Evolutionary conservation across 2,329 filamentous ascomycete species (phyloP), one percentile per base, ranked within the genome.

Genomic region (Penicillium sp.): DNA sequence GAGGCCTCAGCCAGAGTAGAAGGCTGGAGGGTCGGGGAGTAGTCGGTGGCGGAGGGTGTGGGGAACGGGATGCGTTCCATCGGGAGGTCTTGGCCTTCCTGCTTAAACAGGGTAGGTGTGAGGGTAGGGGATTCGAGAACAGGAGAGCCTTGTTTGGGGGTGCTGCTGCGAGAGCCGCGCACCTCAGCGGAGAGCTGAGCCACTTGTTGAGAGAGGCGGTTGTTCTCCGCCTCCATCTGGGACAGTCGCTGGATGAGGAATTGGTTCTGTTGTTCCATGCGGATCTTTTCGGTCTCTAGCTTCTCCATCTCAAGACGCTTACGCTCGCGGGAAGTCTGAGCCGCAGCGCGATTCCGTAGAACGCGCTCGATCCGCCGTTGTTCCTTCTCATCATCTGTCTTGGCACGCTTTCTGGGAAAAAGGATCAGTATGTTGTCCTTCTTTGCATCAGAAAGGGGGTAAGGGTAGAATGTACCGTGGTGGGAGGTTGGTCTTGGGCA

Each of bases 371-470:
- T 95, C 57, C 94, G 89, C 42, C 94, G 88, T 75, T 99, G 94
- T 76, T 97, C 94, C 78, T 99, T 99, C 76, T 99, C 94, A 68
- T 96, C 94, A 66, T 95, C 93, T 2, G 94, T 99, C 83, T 97
- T 99, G 65, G 94, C 94, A 57, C 94, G 90, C 84, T 99, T 99
- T 62, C 89, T 90, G 58, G 58, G 18, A 21, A 21, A 0, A 16
- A 28, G 41, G 2, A 26, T 36, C 6, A 38, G 38, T 51, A 18
- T 45, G 23, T 21, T 21, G 9, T 18, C 23, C 1, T 5, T 34
- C 12, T 41, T 4, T 16, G 9, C 6, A 41, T 31, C 18, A 21
- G n/a, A 18, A 10, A 4, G 26, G 36, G n/a, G 12, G 5, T 21
- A 21, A 26, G 36, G 56, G 42, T 3, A 15, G 33, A 57, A 68